Base-by-base conservation (phyloP, 495 filamentous ascomycete species). In the Xylaria longipes region DNA sequence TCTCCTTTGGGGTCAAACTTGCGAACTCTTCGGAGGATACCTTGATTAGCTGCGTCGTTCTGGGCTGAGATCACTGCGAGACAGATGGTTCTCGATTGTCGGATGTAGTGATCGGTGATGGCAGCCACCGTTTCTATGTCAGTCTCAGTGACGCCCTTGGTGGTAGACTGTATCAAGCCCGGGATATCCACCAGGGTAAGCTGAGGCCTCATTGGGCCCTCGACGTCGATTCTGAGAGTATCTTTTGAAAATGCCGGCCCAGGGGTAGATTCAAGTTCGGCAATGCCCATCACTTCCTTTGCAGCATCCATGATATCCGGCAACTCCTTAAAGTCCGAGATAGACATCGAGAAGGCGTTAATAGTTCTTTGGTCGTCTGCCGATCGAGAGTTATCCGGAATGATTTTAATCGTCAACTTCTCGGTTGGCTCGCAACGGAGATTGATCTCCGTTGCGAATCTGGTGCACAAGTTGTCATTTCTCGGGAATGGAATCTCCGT, bases 401-500 rank as follows among this genome's bases (percentile, higher is more conserved):
- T 60, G 6, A 60, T 14, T 15, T 37, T 60, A 3, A 60, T 37
- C 11, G 33, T 60, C 7, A 60, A 20, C 33, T 60, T 37, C 29
- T 60, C 56, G n/a, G 33, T 37, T 29, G 56, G 56, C 33, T 60
- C 56, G 56, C 56, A 37, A 20, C 33, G 56, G 29, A 60, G 33
- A 37, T 60, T 60, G 31, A 60, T 37, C 72, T 93, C 89, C 0
- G 89, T 92, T 0, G 90, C 88, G 70, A 91, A 91, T 0, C 89
- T 82, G 0, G 91, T 92, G 76, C 91, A 93, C 0, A 89, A 75
- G 63, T 85, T 88, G 65, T 86, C 86, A 58, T 90, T 86, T 31
- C 84, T 74, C 0, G 91, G 90, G 70, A 93, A 93, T 0, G 88
- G 87, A 22, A 92, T 88, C 87, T 2, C 90, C n/a, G 50, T 90